Evolutionary conservation across 2,329 filamentous ascomycete species (phyloP).

Genomic region (Drechslera avenae): DNA sequence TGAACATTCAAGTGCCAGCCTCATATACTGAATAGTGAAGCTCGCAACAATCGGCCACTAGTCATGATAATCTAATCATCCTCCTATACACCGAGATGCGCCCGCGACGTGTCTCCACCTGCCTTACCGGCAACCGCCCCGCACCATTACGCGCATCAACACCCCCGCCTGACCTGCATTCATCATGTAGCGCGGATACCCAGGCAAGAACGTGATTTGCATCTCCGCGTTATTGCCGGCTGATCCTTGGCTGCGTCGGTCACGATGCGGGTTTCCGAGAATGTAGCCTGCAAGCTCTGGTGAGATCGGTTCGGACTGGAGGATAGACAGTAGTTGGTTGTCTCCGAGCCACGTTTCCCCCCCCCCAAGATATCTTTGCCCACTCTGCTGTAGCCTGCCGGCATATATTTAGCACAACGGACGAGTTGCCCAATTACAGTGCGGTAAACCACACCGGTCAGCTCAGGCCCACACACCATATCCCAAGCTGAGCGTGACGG

Average conservation of each 20-base stretch:
- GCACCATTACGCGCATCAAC: conserved; percentile 16
- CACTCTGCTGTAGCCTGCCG: conserved; percentile 8
- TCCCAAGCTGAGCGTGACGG: too few relatives aligned
- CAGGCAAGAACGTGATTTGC: conserved; percentile 14
- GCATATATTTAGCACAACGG: not conserved
- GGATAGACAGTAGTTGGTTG: too few relatives aligned
- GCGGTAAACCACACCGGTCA: conserved; percentile 59
- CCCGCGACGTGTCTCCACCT: conserved; percentile 9
- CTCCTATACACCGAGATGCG: conserved; percentile 17
- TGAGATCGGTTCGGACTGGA: too few relatives aligned
- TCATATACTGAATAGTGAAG: not conserved
- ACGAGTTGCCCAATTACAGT: conserved; percentile 9
- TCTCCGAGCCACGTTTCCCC: too few relatives aligned
- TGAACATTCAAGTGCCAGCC: not conserved
- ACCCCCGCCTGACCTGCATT: not conserved
- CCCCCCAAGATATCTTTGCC: not conserved
- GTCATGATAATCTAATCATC: conserved; percentile 3
- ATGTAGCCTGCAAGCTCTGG: too few relatives aligned
- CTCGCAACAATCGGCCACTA: not conserved
- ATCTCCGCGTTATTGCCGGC: conserved; percentile 18
- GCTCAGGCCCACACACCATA: conserved; percentile 53
- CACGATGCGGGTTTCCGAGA: conserved; percentile 2
- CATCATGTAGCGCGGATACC: conserved; percentile 11
- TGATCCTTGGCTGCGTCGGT: not conserved
- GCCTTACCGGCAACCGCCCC: conserved; percentile 10